Evolutionary conservation across 495 filamentous ascomycete genomes (phyloP).

Genomic region (Podospora pseudoanserina): DNA sequence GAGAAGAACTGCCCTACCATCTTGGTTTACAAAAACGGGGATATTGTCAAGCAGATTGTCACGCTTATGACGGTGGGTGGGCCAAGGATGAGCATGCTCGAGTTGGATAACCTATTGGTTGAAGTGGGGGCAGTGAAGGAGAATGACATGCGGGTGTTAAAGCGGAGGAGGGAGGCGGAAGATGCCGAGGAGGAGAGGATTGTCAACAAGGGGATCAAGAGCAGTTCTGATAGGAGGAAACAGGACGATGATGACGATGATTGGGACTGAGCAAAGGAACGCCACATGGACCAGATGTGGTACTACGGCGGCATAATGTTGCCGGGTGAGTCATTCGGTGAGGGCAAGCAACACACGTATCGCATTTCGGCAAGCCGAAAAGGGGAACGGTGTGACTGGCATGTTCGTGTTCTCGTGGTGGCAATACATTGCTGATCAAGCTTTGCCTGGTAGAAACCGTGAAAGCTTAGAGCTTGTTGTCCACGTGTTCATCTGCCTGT

Average conservation of each 20-base stretch:
- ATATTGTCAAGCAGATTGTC: slow-evolving; percentile 84
- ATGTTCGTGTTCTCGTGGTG: background rate
- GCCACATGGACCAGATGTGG: background rate
- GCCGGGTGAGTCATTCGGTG: slow-evolving; percentile 19
- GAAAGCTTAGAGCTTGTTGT: background rate
- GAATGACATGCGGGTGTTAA: slow-evolving; percentile 73
- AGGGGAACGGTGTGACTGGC: background rate
- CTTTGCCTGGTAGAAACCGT: background rate
- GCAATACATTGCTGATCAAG: background rate
- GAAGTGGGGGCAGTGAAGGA: slow-evolving; percentile 72
- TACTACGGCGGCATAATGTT: background rate
- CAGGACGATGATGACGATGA: slow-evolving; percentile 55
- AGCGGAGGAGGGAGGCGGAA: slow-evolving; percentile 56
- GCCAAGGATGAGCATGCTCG: slow-evolving; percentile 56
- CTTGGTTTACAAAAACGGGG: slow-evolving; percentile 83
- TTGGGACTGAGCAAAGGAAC: slow-evolving; percentile 65
- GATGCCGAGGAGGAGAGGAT: slow-evolving; percentile 52
- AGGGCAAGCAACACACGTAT: background rate
- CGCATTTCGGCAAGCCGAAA: background rate
- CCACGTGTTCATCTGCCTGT: background rate
- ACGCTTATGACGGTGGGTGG: slow-evolving; percentile 78
- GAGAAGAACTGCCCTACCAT: slow-evolving; percentile 94
- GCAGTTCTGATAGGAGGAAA: slow-evolving; percentile 32
- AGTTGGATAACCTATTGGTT: slow-evolving; percentile 73
- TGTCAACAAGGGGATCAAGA: slow-evolving; percentile 45